Base-by-base conservation (phyloP, 106 monocot species). In the Triglochin maritima region DNA sequence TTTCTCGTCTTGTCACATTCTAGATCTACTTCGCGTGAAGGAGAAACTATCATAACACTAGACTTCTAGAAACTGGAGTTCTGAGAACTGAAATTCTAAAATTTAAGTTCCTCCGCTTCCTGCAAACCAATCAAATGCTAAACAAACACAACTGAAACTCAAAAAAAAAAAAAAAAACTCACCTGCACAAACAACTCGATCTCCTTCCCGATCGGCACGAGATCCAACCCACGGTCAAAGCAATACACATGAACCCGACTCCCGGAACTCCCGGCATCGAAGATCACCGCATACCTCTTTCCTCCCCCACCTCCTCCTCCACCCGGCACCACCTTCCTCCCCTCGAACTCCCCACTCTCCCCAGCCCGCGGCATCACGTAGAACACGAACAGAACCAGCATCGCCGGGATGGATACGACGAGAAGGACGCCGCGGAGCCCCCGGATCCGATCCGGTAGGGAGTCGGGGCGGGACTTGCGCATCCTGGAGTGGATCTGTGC, bases 231-330 rank as follows among this genome's bases (percentile, higher is more conserved):
- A 42, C 49, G 42, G 62, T 88, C 83, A 50, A 93, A 93, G 64
- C 79, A 79, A 53, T 79, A 93, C 44, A 93, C 92, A 60, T 93
- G 92, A 56, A 93, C 92, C 46, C 92, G 75, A 46, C 92, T 93
- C 55, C 92, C 92, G 12, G 92, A 88, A 72, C 92, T 93, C 56
- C 92, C 92, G 0, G 92, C 92, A 12, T 93, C 92, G 45, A 93
- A 93, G 8, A 93, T 81, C 57, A 93, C 92, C 0, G 85, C 92
- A 67, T 93, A 93, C 17, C 68, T 88, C 73, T 60, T 75, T 47
- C 71, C 73, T 9, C 11, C 71, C 6, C 49, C 60, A 12, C 47
- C 82, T 2, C 52, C 78, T 8, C 56, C 17, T 6, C 79, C 75
- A 3, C 71, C 66, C 17, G 79, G 52, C 44, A 16, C 63, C 49